Evolutionary conservation across 768 basidiomycete genomes (phyloP).

Genomic region (Lentinus tigrinus): DNA sequence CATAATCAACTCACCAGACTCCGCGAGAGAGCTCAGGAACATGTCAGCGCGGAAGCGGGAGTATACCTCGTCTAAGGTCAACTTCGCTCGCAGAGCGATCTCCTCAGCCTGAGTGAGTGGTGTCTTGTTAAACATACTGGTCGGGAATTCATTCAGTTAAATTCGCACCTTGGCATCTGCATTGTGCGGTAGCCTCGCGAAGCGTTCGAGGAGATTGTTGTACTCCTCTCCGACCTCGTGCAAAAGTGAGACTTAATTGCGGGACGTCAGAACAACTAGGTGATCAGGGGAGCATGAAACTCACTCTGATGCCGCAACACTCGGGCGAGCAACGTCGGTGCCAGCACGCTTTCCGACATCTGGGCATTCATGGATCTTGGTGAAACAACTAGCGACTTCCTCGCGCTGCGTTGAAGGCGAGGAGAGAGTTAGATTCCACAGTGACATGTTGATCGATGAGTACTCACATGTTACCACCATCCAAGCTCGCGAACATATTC

Average conservation of each 20-base stretch:
- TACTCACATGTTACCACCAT: conserved; percentile 46
- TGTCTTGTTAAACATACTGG: no score
- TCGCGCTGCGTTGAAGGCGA: conserved; percentile 3
- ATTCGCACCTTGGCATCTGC: conserved; percentile 53
- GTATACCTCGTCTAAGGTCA: conserved; percentile 79
- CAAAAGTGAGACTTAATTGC: conserved; percentile 75
- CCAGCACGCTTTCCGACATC: conserved; percentile 45
- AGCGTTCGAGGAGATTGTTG: conserved; percentile 53
- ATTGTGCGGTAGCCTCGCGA: conserved; percentile 55
- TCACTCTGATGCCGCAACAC: conserved; percentile 69
- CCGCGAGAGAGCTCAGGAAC: conserved; percentile 85
- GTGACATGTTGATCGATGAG: no score
- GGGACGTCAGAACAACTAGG: no score
- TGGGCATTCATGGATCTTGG: conserved; percentile 20
- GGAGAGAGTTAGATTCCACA: no score
- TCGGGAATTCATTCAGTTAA: no score
- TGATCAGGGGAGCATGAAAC: no score
- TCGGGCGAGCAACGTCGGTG: conserved; percentile 58
- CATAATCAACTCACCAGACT: conserved; percentile 72
- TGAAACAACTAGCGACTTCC: conserved; percentile 20
- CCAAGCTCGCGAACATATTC: conserved; percentile 49
- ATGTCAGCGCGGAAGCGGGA: conserved; percentile 81
- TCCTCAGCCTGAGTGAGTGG: conserved; percentile 63
- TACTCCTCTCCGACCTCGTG: conserved; percentile 55
- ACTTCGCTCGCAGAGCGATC: conserved; percentile 67